Evolutionary conservation across 495 filamentous ascomycete genomes (phyloP).

Genomic region (Neurospora intermedia): DNA sequence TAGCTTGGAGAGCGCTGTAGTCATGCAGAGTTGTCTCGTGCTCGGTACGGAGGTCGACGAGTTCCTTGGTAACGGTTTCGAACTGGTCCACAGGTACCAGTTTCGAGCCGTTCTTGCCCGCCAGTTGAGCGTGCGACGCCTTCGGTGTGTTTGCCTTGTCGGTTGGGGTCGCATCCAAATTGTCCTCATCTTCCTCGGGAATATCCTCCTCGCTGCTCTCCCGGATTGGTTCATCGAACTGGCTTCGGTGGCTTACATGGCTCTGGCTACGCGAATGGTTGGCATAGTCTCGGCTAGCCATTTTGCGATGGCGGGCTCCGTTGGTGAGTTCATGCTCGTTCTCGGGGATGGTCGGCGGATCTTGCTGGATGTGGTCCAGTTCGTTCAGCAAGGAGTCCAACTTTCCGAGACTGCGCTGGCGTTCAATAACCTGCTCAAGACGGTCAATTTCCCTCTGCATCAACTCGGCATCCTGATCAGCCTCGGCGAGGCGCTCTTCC

Average conservation of each 20-base stretch:
- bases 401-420: constrained; percentile 88
- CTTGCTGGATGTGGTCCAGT: constrained; percentile 68
- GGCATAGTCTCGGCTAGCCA: constrained; percentile 27
- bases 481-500: constrained; percentile 89
- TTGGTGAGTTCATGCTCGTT: constrained; percentile 24
- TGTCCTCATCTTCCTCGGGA: constrained; percentile 23
- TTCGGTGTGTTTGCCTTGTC: constrained; percentile 23
- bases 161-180: constrained; percentile 12
- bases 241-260: constrained; percentile 39
- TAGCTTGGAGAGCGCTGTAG: constrained; percentile 69
- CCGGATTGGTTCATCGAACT: constrained; percentile 42
- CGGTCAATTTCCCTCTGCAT: constrained; percentile 96
- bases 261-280: constrained; percentile 42
- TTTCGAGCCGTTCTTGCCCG: constrained; percentile 28
- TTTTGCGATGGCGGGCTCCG: constrained; percentile 32
- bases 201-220: constrained; percentile 29
- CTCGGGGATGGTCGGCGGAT: constrained; percentile 31
- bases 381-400: constrained; percentile 87
- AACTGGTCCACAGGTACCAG: constrained; percentile 81
- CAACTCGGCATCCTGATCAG: constrained; percentile 88
- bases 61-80: constrained; percentile 82
- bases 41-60: constrained; percentile 79
- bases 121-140: constrained; percentile 13
- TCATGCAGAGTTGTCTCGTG: constrained; percentile 78
- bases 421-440: constrained; percentile 88